Conservation (phyloP, 768 basidiomycete species). For the Lenzites betulinus region DNA sequence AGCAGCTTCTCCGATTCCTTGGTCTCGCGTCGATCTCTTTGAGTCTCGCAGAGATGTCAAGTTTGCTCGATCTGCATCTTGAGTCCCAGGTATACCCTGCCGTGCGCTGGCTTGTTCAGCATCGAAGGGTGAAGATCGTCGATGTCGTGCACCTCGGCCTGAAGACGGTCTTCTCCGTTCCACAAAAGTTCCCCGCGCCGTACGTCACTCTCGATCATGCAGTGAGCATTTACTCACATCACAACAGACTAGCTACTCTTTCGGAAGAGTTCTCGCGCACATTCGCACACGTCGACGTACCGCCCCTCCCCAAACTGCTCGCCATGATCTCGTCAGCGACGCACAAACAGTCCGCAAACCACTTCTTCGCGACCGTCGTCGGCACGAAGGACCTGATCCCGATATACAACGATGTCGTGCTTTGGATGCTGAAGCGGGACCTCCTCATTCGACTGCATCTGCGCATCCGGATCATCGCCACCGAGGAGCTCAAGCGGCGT, state of each 20-base stretch:
- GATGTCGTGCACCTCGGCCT: constrained; percentile 80
- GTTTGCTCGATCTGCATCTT: constrained; percentile 79
- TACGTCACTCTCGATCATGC: constrained; percentile 39
- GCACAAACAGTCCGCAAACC: constrained; percentile 62
- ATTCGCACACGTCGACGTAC: constrained; percentile 63
- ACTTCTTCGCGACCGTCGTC: constrained; percentile 83
- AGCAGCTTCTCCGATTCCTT: constrained; percentile 74
- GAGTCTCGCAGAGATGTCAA: constrained; percentile 80
- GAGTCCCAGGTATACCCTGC: constrained; percentile 83
- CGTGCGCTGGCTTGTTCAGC: constrained; percentile 91
- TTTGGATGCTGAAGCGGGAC: constrained; percentile 90
- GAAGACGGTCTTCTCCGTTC: constrained; percentile 80
- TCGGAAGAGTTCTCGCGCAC: constrained; percentile 58
- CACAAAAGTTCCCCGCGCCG: constrained; percentile 62
- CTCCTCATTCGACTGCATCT: constrained; percentile 85
- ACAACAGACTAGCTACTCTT: constrained; percentile 52
- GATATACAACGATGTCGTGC: constrained; percentile 77
- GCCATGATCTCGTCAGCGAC: constrained; percentile 71
- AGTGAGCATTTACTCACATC: neutral
- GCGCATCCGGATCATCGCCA: constrained; percentile 81
- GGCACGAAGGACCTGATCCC: constrained; percentile 65
- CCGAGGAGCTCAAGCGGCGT: constrained; percentile 68
- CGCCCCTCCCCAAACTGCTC: constrained; percentile 72
- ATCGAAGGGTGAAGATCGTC: constrained; percentile 86
- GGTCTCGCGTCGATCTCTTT: constrained; percentile 72